Evolutionary conservation across 495 filamentous ascomycete species (phyloP), one percentile per base, ranked within the genome.

Genomic region (Penicillium tannophilum): DNA sequence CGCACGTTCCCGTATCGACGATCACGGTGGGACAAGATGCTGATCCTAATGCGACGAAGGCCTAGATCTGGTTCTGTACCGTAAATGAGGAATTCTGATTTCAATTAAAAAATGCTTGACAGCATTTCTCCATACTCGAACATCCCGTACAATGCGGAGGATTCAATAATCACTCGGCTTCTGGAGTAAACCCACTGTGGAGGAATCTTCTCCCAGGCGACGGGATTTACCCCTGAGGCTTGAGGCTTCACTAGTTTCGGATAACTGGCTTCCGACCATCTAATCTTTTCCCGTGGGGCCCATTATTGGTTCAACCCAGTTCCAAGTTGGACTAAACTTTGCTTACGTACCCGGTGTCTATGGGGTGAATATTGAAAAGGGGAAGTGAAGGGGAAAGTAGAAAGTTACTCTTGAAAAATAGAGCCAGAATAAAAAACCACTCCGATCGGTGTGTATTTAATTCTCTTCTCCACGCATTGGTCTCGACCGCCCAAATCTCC

Each of bases 41-140:
- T 58, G 62, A 60, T 64, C 62, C 1, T 44, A 64, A 60, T 55
- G 57, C 54, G 30, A 51, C 39, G 14, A 19, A 17, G 58, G 57
- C 56, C 62, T 64, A 64, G 62, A 64, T 51, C 19, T 41, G 20
- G 20, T 39, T 17, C 20, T 24, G 45, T 23, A 23, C 20, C 12
- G 45, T 23, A 23, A 23, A 23, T 2, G 20, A 50, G 47, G 20
- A 1, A 47, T 47, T 24, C 23, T 8, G 43, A 45, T 7, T 12
- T 9, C 14, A 45, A 7, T 24, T 23, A 23, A 23, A 9, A 45
- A 24, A 45, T 6, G 16, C 43, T 19, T 12, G 16, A 19, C 8
- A 24, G 33, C 12, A 10, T 36, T 10, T 36, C 7, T 12, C 10
- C 33, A 4, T 7, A 28, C 28, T 28, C 28, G 28, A 7, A 7